A percentile compares a stretch with the other conserved stretches of the same genome.
Evolutionary conservation across 2,329 filamentous ascomycete species (phyloP).

Genomic region (Cryphonectria japonica): DNA sequence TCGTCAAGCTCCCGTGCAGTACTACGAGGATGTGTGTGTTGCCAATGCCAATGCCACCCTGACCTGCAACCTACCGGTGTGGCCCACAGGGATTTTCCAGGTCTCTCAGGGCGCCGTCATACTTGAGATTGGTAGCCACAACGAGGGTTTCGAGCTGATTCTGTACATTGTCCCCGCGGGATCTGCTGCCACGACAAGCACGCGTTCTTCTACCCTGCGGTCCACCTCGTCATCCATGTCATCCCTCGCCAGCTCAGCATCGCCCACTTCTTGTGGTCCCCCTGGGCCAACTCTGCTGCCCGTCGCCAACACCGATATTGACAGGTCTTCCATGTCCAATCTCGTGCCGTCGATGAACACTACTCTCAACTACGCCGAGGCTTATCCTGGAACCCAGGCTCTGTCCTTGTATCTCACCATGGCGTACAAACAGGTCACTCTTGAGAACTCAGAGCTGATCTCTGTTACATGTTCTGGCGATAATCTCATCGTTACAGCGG

Average conservation of each 20-base stretch:
- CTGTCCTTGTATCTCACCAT: constrained; percentile 3
- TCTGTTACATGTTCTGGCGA: neutral
- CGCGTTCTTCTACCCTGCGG: neutral
- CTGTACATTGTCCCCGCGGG: neutral
- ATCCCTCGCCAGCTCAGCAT: neutral
- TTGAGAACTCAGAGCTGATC: neutral
- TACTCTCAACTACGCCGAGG: constrained; percentile 4
- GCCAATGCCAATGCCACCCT: neutral
- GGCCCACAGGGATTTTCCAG: neutral
- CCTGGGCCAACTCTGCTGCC: neutral
- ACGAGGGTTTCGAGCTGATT: neutral
- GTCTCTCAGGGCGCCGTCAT: neutral
- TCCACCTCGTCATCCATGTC: neutral
- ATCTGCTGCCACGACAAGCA: neutral
- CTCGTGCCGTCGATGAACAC: constrained; percentile 1
- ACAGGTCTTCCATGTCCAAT: neutral
- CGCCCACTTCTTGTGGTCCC: neutral
- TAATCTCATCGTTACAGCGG: neutral
- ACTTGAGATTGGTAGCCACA: neutral
- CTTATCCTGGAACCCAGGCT: neutral
- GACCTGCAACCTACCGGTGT: neutral
- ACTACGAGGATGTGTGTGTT: neutral
- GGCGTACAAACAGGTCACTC: neutral
- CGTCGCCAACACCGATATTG: neutral
- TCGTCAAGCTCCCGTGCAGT: neutral